Conservation (phyloP, 352 stramenopile species). For the Phytophthora idaei region DNA sequence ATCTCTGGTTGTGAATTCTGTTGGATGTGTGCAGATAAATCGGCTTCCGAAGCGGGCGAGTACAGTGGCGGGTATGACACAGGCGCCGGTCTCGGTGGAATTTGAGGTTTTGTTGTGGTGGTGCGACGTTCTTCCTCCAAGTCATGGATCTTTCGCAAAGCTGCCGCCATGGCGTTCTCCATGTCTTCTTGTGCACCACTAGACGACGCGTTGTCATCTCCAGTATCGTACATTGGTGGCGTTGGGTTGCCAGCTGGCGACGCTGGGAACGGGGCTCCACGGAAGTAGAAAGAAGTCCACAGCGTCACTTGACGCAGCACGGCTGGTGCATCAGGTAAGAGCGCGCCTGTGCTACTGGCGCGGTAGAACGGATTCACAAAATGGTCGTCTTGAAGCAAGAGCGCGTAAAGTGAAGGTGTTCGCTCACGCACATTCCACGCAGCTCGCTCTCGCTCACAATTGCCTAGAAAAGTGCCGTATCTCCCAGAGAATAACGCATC, state of each 20-base stretch:
- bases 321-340: constrained; percentile 60
- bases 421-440: constrained; percentile 55
- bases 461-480: constrained; percentile 90
- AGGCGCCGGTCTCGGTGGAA: constrained; percentile 16
- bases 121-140: constrained; percentile 61
- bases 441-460: constrained; percentile 81
- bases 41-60: constrained; percentile 23
- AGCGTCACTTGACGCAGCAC: constrained; percentile 77
- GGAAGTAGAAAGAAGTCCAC: constrained; percentile 86
- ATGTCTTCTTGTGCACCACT: constrained; percentile 57
- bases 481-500: constrained; percentile 75
- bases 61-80: constrained; percentile 44
- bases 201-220: constrained; percentile 22
- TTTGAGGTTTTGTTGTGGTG: constrained; percentile 19
- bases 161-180: constrained; percentile 57
- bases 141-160: constrained; percentile 47
- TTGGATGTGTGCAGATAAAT: constrained; percentile 15
- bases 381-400: constrained; percentile 51
- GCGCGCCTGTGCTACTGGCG: constrained; percentile 43
- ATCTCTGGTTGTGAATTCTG: constrained; percentile 13
- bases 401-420: constrained; percentile 76
- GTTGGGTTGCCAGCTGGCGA: constrained; percentile 49
- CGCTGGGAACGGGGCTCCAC: constrained; percentile 50
- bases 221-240: constrained; percentile 47
- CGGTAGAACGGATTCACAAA: constrained; percentile 84